These are phyloP conservation scores for Globisporangium paddicum DNA, from an alignment of 352 stramenopile genomes.

Conservation along the genomic window DNA sequence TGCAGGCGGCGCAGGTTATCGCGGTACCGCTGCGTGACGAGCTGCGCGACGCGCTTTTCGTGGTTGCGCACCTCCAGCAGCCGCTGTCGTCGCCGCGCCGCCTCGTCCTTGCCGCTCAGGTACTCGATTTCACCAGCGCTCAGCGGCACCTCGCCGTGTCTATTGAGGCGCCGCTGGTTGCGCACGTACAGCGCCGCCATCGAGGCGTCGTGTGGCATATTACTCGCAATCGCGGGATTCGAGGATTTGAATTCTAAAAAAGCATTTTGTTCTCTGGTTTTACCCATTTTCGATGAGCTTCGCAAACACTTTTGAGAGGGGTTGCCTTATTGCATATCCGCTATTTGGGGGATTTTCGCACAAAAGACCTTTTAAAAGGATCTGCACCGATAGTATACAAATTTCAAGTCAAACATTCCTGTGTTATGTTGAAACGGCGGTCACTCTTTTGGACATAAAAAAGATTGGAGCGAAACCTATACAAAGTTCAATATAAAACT, in stretches of 20 bases:
- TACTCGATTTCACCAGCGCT: conserved; percentile 61
- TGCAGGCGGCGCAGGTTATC: conserved; percentile 57
- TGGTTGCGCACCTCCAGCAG: conserved; percentile 55
- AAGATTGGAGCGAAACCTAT: no score
- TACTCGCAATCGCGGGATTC: not conserved
- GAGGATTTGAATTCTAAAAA: not conserved
- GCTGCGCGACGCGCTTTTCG: conserved; percentile 53
- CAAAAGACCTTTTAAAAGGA: no score
- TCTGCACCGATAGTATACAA: no score
- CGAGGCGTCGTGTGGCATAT: not conserved
- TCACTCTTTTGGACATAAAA: no score
- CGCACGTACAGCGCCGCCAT: conserved; percentile 19
- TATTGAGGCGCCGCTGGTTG: conserved; percentile 14
- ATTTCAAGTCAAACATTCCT: no score
- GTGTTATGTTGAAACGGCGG: no score
- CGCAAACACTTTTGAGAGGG: no score
- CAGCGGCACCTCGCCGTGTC: conserved; percentile 48
- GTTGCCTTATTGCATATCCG: no score
- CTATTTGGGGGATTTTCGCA: no score
- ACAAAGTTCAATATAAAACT: no score
- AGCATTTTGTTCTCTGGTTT: no score
- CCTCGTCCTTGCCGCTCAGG: conserved; percentile 50
- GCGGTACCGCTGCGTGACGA: conserved; percentile 69
- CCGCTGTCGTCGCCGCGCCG: conserved; percentile 35
- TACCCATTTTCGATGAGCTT: no score